Base-by-base conservation (phyloP, 2,329 filamentous ascomycete species). In the Rosellinia necatrix region DNA sequence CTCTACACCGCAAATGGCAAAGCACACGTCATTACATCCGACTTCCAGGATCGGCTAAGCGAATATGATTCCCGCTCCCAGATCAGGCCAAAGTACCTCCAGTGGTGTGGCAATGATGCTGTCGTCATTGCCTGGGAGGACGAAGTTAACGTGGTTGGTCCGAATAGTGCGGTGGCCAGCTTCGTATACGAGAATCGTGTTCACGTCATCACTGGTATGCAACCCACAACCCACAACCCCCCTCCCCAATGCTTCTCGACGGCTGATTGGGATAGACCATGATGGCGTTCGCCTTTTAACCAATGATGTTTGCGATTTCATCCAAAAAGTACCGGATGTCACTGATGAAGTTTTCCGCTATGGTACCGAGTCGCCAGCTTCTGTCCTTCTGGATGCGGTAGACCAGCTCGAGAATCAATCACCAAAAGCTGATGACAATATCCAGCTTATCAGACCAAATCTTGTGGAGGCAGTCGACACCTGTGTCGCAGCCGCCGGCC, bases 41-140 rank as follows among this genome's bases (percentile, higher is more conserved):
- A 99, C 72, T 97, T 97, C 71, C 92, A 96, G 70, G 92, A 89
- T 68, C 88, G 92, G 54, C 79, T 96, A 60, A 93, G 92, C 70
- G 92, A 97, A 74, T 93, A 97, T 70, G 87, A 96, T 67, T 93
- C 92, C 1, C 87, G 87, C 64, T 92, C 91, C 8, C 89, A 88
- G 71, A 96, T 91, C 4, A 81, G 88, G 1, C 94, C 94, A 3
- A 89, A 91, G 66, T 91, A 94, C 61, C 82, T 99, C 59, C 88
- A 94, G 66, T 99, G 94, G 94, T 99, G 94, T 72, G 94, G 94
- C 4, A 93, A 94, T 66, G 93, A 97, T 72, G 91, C 92, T 12
- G 89, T 94, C 3, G 85, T 96, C 24, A 85, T 99, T 66, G 92
- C 92, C 0, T 99, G 94, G 94, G 94, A 97, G 69, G 94, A 99